These are phyloP conservation scores for Ganoderma sinense DNA, from an alignment of 1,284 basidiomycete genomes.

Conservation along the genomic window DNA sequence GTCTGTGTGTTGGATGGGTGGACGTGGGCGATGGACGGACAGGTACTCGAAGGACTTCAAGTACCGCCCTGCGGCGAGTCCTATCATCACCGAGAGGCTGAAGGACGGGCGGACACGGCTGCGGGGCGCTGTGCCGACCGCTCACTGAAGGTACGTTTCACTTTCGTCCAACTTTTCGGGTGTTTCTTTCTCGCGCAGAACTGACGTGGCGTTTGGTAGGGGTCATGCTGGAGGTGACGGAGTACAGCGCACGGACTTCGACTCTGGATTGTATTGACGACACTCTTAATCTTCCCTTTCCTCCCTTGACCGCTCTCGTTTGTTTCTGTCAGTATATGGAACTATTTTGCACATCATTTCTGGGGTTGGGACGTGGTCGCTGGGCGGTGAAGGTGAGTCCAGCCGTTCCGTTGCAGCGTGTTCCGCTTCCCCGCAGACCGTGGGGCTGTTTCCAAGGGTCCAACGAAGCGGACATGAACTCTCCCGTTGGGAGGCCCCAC, in stretches of 20 bases:
- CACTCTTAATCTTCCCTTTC: background rate
- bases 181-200: background rate
- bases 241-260: background rate
- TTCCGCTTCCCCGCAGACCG: background rate
- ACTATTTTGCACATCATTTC: background rate
- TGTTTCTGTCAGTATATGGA: background rate
- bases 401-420: background rate
- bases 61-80: constrained; percentile 72
- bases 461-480: background rate
- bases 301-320: background rate
- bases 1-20: background rate
- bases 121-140: constrained; percentile 56
- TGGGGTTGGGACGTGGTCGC: background rate
- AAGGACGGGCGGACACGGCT: constrained; percentile 64
- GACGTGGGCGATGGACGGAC: background rate
- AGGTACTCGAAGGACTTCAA: constrained; percentile 74
- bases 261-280: background rate
- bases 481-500: background rate
- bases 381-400: background rate
- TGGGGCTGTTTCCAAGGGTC: background rate
- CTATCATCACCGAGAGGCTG: constrained; percentile 68
- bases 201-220: background rate
- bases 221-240: background rate
- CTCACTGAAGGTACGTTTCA: constrained; percentile 27
- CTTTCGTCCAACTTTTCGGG: background rate